phyloP scores from a whole-genome alignment of 257 asterid species.

The Nicotiana noctiflora region DNA sequence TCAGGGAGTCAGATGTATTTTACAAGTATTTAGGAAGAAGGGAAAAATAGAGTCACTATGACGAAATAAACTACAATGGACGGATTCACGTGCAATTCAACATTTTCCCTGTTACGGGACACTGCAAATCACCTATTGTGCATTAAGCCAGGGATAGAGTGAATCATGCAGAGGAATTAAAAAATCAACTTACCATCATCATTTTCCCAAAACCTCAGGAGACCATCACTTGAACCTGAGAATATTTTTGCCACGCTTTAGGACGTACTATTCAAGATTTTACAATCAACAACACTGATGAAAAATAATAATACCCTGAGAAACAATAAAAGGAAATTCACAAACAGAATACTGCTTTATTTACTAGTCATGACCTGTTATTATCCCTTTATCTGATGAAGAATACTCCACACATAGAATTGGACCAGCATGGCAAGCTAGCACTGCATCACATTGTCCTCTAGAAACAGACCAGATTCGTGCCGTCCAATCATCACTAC shows the following conservation, averaged over 20 bases:
- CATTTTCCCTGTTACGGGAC: neutral
- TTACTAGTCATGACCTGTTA: slow-evolving; percentile 53
- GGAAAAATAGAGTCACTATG: neutral
- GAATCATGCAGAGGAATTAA: neutral
- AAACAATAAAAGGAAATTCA: neutral
- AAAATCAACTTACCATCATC: slow-evolving; percentile 66
- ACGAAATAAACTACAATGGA: slow-evolving; percentile 2
- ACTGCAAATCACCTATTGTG: neutral
- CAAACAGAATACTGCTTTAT: neutral
- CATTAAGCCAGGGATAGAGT: neutral
- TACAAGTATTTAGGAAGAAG: neutral
- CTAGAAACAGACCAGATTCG: slow-evolving; percentile 90
- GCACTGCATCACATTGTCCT: slow-evolving; percentile 94
- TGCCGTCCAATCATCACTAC: slow-evolving; percentile 99
- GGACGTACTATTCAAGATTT: slow-evolving; percentile 1
- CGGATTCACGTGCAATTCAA: neutral
- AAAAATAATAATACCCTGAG: neutral
- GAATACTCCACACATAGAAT: slow-evolving; percentile 85
- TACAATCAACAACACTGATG: neutral
- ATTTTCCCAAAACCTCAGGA: slow-evolving; percentile 87
- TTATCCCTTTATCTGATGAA: slow-evolving; percentile 71
- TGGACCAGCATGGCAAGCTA: slow-evolving; percentile 96
- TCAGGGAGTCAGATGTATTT: neutral
- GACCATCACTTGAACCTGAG: slow-evolving; percentile 91
- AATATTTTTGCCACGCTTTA: slow-evolving; percentile 7